These are phyloP conservation scores for Phlebopus sp. DNA, from an alignment of 1,284 basidiomycete species.

Conservation along the genomic window DNA sequence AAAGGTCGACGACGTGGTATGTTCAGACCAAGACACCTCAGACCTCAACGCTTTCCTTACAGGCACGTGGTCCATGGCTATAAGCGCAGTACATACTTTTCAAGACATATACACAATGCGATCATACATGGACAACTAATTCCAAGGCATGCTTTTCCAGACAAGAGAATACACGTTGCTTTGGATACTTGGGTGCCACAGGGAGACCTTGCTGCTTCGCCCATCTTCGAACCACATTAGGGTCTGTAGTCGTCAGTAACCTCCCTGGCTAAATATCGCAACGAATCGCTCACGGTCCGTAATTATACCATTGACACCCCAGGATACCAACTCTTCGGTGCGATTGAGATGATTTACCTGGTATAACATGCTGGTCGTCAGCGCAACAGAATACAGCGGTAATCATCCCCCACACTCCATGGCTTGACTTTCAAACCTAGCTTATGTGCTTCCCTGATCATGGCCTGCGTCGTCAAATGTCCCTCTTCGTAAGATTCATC, in stretches of 20 bases:
- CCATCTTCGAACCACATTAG: constrained; percentile 51
- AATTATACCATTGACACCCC: constrained; percentile 71
- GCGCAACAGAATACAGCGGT: constrained; percentile 1
- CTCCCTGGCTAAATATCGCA: neutral
- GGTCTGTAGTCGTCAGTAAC: constrained; percentile 34
- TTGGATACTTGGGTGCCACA: constrained; percentile 54
- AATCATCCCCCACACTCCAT: constrained; percentile 58
- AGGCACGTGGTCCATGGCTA: no score
- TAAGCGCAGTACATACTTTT: no score
- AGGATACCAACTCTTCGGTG: constrained; percentile 54
- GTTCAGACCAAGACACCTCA: no score
- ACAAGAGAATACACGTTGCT: constrained; percentile 56
- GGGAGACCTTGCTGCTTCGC: constrained; percentile 46
- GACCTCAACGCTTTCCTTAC: no score
- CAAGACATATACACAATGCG: neutral
- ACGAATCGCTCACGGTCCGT: constrained; percentile 49
- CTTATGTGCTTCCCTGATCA: constrained; percentile 65
- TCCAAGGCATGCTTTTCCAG: constrained; percentile 42
- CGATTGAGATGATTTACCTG: constrained; percentile 61
- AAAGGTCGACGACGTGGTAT: no score
- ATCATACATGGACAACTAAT: neutral
- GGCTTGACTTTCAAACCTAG: constrained; percentile 65
- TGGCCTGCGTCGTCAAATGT: constrained; percentile 62
- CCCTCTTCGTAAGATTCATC: constrained; percentile 39
- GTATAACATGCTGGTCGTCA: constrained; percentile 8